phyloP scores from a whole-genome alignment of 495 filamentous ascomycete species.

The Penicillium flavigenum region DNA sequence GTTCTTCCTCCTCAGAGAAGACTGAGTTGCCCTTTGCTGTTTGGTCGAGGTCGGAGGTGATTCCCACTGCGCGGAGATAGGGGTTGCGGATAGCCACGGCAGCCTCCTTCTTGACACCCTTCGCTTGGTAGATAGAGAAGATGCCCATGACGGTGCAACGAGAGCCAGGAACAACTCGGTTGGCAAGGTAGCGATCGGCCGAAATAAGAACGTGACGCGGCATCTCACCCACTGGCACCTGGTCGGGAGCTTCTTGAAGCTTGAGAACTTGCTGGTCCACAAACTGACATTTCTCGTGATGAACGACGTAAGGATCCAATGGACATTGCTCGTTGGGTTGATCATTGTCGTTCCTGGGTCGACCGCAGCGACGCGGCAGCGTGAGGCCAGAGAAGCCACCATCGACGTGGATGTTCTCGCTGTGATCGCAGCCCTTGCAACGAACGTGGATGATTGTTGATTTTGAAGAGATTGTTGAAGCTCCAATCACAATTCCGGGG shows the following conservation, averaged over 20 bases:
- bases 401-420: conserved; percentile 66
- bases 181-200: conserved; percentile 93
- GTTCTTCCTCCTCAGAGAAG: conserved; percentile 95
- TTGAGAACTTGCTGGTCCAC: conserved; percentile 99
- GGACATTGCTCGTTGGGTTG: conserved; percentile 68
- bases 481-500: conserved; percentile 96
- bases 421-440: conserved; percentile 82
- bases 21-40: conserved; percentile 81
- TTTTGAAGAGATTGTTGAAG: conserved; percentile 94
- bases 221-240: conserved; percentile 95
- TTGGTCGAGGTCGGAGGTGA: conserved; percentile 85
- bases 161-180: conserved; percentile 92
- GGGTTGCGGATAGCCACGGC: conserved; percentile 95
- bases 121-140: conserved; percentile 94
- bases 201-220: conserved; percentile 93
- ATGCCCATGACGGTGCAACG: conserved; percentile 95
- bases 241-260: conserved; percentile 96
- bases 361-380: conserved; percentile 74
- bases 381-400: conserved; percentile 85
- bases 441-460: conserved; percentile 82
- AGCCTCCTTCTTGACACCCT: conserved; percentile 77
- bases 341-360: conserved; percentile 57
- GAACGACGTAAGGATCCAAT: conserved; percentile 90
- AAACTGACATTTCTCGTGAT: conserved; percentile 92
- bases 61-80: conserved; percentile 91